Conservation (phyloP, 2,329 filamentous ascomycete species). For the Cladosporium sphaerospermum region DNA sequence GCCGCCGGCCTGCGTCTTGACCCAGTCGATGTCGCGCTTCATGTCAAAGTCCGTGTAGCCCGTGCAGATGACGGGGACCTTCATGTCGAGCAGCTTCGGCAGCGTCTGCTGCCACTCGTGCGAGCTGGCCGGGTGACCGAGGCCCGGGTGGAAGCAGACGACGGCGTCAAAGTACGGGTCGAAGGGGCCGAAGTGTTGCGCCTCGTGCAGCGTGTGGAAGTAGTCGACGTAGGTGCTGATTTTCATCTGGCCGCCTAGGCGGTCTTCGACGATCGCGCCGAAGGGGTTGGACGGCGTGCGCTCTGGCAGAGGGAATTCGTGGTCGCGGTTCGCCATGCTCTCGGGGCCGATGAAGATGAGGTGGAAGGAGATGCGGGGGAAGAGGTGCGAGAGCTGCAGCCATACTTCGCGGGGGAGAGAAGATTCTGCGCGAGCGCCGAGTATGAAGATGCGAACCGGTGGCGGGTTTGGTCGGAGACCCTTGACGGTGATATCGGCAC, state of each 20-base stretch:
- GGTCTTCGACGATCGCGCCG: conserved; percentile 87
- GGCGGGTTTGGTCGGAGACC: conserved; percentile 79
- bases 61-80: conserved; percentile 87
- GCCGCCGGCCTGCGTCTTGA: conserved; percentile 74
- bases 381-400: conserved; percentile 89
- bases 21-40: conserved; percentile 86
- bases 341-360: conserved; percentile 93
- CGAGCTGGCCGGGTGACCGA: conserved; percentile 87
- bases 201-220: conserved; percentile 91
- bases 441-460: conserved; percentile 83
- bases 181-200: conserved; percentile 85
- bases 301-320: conserved; percentile 83
- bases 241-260: conserved; percentile 83
- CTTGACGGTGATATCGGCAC: conserved; percentile 67
- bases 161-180: conserved; percentile 99
- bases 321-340: conserved; percentile 88
- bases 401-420: conserved; percentile 90
- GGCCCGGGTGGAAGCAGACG: conserved; percentile 90
- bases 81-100: conserved; percentile 85
- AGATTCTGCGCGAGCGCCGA: conserved; percentile 94
- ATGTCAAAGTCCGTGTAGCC: conserved; percentile 96
- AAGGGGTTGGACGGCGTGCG: conserved; percentile 84
- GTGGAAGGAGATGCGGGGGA: conserved; percentile 86
- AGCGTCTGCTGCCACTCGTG: conserved; percentile 93
- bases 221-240: conserved; percentile 98